These are phyloP conservation scores for Talaromyces sp. DNA, from an alignment of 2,329 filamentous ascomycete species.

Conservation along the genomic window DNA sequence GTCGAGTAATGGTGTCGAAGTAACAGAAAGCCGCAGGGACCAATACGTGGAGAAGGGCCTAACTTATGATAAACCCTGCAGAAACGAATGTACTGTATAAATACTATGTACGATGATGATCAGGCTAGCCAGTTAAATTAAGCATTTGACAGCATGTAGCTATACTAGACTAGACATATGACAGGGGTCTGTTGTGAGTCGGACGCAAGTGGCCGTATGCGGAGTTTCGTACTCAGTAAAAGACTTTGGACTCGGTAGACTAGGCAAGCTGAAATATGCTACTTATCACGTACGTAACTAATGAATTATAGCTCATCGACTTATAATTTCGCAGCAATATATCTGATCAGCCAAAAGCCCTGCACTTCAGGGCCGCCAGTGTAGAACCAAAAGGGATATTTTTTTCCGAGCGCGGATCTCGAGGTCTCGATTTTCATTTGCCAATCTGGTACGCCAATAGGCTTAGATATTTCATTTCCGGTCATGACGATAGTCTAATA, in stretches of 20 bases:
- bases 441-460: not conserved
- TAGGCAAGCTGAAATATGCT: not conserved
- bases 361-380: not conserved
- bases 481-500: not conserved
- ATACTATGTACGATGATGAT: not conserved
- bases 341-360: not conserved
- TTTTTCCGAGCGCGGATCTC: not conserved
- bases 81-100: not conserved
- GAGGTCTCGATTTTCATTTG: not conserved
- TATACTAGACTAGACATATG: not conserved
- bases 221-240: not conserved
- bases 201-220: not conserved
- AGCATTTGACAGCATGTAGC: not conserved
- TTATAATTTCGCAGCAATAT: not conserved
- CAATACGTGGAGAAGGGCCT: not conserved
- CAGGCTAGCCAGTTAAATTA: not conserved
- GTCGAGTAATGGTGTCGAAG: not conserved
- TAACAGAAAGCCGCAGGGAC: not conserved
- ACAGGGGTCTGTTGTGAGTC: not conserved
- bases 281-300: not conserved
- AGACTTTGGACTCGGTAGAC: not conserved
- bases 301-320: not conserved
- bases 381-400: not conserved
- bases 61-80: not conserved
- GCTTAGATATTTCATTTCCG: no score